Base-by-base conservation (phyloP, 257 asterid genomes). In the Nicotiana sylvestris region DNA sequence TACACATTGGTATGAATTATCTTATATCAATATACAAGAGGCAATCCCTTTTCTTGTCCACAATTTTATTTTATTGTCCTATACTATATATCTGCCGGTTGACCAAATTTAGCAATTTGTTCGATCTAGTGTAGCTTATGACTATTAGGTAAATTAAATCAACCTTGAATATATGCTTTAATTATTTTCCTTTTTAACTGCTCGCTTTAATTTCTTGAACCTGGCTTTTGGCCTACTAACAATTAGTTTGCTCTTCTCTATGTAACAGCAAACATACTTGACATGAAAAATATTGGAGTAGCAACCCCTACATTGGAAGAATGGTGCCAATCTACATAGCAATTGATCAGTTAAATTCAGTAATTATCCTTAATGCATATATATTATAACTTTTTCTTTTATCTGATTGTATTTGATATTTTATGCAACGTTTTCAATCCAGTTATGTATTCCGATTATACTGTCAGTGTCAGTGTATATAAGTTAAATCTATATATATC, bases 201-300 rank as follows among this genome's bases (percentile, higher is more conserved):
- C 25, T 17, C 9, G 4, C 7, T 17, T 18, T 25, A 58, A 58
- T 58, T 17, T 58, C 11, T 17, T 58, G 0, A 18, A 5, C 65
- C 9, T 53, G 21, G 7, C 7, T 55, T 6, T 55, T 55, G 8
- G 1, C 65, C 65, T 58, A 16, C 60, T 58, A 18, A 82, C 70
- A 8, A 33, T 33, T 33, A 15, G 17, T 35, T 21, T 29, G 29
- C 62, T 74, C 4, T 67, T 85, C 69, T 70, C 29, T 85, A 13
- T 76, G 67, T 15, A 57, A 27, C 95, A 94, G 96, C 93, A 32
- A 94, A 94, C 81, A 78, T 90, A 35, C 25, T 68, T 35, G 95
- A 92, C 92, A 92, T 92, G 97, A 84, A 70, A 46, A 91, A 91
- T 81, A 82, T 94, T 49, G 97, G 97, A 81, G 97, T 92, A 56